Evolutionary conservation across 2,329 filamentous ascomycete species (phyloP).

Genomic region (Talaromyces sp.): DNA sequence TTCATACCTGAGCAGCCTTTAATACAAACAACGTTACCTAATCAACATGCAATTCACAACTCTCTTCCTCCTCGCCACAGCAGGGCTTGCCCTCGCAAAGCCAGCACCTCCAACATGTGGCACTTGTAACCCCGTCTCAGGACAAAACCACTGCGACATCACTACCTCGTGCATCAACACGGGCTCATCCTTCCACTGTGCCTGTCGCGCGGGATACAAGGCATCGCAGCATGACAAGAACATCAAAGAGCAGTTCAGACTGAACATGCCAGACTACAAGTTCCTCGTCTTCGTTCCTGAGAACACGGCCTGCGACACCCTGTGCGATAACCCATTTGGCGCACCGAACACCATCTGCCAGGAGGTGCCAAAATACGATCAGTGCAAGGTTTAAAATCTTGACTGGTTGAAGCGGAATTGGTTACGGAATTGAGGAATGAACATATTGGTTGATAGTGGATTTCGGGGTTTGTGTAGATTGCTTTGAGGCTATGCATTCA

Average conservation of each 20-base stretch:
- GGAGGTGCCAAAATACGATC: slow-evolving; percentile 36
- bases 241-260: slow-evolving; percentile 39
- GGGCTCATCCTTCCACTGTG: slow-evolving; percentile 43
- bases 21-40: no score
- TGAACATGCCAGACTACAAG: slow-evolving; percentile 41
- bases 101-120: slow-evolving; percentile 32
- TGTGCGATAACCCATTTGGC: slow-evolving; percentile 38
- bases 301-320: slow-evolving; percentile 38
- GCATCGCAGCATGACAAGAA: slow-evolving; percentile 34
- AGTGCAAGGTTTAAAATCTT: slow-evolving; percentile 36
- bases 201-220: slow-evolving; percentile 47
- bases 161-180: slow-evolving; percentile 51
- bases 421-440: not conserved
- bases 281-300: slow-evolving; percentile 44
- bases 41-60: slow-evolving; percentile 29
- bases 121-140: slow-evolving; percentile 45
- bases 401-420: not conserved
- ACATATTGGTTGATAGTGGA: not conserved
- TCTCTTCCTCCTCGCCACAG: slow-evolving; percentile 27
- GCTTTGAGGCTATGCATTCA: not conserved
- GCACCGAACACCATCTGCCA: slow-evolving; percentile 36
- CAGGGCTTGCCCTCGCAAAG: slow-evolving; percentile 26
- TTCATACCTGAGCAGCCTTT: no score
- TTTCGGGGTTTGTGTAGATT: not conserved
- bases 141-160: slow-evolving; percentile 44